phyloP scores from a whole-genome alignment of 164 flowering plant species.

The Annona squamosa region DNA sequence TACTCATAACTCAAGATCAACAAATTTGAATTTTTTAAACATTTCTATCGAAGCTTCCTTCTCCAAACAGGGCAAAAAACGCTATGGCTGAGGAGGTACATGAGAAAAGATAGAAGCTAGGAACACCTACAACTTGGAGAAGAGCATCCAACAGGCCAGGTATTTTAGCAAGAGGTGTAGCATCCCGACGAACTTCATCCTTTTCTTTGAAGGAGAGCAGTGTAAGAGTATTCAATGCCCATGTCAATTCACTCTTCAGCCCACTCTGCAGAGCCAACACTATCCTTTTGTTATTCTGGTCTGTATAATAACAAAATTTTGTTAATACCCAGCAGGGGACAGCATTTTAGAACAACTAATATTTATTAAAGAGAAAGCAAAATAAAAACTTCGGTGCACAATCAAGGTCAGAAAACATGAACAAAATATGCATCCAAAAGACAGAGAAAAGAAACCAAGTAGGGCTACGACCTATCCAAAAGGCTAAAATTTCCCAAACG shows the following conservation, averaged over 20 bases:
- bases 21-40: background rate
- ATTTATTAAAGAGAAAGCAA: background rate
- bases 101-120: background rate
- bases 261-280: slow-evolving; percentile 97
- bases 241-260: slow-evolving; percentile 86
- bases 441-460: no score
- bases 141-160: slow-evolving; percentile 92
- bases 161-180: slow-evolving; percentile 86
- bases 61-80: background rate
- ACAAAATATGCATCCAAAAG: no score
- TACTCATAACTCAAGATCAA: background rate
- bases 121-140: slow-evolving; percentile 80
- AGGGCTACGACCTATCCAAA: no score
- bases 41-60: background rate
- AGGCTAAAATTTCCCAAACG: no score
- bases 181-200: slow-evolving; percentile 86
- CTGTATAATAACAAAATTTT: slow-evolving; percentile 26
- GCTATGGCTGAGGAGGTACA: background rate
- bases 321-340: no score
- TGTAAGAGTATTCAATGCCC: slow-evolving; percentile 92
- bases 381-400: background rate
- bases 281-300: slow-evolving; percentile 88
- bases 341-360: no score
- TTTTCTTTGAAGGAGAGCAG: slow-evolving; percentile 97
- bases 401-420: background rate